phyloP scores from a whole-genome alignment of 768 basidiomycete species.

The Scleroderma bovista region DNA sequence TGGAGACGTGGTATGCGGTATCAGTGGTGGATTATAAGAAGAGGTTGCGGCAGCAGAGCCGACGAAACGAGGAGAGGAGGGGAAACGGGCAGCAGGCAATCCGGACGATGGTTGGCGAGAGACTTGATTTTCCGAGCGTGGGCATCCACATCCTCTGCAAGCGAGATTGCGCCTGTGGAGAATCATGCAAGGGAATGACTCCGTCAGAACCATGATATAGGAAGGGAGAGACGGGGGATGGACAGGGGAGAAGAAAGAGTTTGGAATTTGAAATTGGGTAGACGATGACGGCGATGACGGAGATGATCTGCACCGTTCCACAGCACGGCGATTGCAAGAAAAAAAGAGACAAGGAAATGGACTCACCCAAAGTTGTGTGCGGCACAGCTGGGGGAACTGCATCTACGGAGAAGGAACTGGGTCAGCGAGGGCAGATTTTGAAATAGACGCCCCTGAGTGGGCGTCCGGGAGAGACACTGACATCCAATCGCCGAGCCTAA shows the following conservation, averaged over 20 bases:
- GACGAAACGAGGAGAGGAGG: conserved; percentile 23
- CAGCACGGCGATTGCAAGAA: not conserved
- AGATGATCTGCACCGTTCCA: not conserved
- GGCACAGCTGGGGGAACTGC: conserved; percentile 60
- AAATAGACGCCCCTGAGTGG: conserved; percentile 11
- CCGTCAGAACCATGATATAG: conserved; percentile 36
- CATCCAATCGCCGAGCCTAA: conserved; percentile 75
- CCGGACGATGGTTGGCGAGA: conserved; percentile 24
- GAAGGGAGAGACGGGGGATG: not conserved
- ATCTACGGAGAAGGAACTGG: conserved; percentile 37
- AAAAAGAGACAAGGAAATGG: conserved; percentile 5
- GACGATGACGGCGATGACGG: conserved; percentile 12
- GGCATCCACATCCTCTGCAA: conserved; percentile 74
- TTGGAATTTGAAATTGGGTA: conserved; percentile 24
- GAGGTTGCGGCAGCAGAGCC: conserved; percentile 11
- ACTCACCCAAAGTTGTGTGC: conserved; percentile 86
- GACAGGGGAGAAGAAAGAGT: conserved; percentile 26
- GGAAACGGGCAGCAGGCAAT: conserved; percentile 17
- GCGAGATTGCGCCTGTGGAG: conserved; percentile 64
- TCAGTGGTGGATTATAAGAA: conserved; percentile 12
- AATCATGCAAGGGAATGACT: conserved; percentile 45
- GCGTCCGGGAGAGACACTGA: conserved; percentile 35
- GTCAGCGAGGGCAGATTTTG: conserved; percentile 18
- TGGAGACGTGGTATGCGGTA: conserved; percentile 25
- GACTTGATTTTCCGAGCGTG: conserved; percentile 38